Evolutionary conservation across 2,329 filamentous ascomycete species (phyloP), one percentile per base, ranked within the genome.

Genomic region (Pestalotiopsis sp.): DNA sequence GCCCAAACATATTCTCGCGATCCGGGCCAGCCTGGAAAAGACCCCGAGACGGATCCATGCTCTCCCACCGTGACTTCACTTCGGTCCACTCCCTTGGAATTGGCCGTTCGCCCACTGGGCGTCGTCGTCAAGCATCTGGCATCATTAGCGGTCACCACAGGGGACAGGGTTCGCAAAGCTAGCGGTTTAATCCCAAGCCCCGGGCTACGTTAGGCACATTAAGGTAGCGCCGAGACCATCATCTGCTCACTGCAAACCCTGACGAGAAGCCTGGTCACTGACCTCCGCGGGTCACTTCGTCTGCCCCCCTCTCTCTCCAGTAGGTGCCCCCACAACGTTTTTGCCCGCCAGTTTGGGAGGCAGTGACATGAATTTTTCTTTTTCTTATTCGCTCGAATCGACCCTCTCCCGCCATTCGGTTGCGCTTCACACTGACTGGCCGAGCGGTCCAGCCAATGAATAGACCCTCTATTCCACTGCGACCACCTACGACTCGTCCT

Each of bases 191-290:
- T 63, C 7, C 30, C 60, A 63, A n/a, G 22, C 60, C 60, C 39
- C 60, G 17, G 44, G 17, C 44, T 7, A 48, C 40, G 30, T 35
- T 35, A 35, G 30, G 30, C 30, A 35, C 30, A 9, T n/a, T n/a
- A 48, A 40, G 9, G 22, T 24, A 63, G 60, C 60, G 60, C 60
- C 39, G 60, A 44, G 60, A 63, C 39, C 60, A 52, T 48, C 39
- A 20, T 22, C 38, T 63, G 60, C n/a, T 26, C 60, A 63, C 60
- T 63, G 60, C 60, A 60, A 60, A 60, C 58, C 58, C 24, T 39
- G 38, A 63, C 35, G 17, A 58, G 26, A 35, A 35, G 30, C 30
- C 30, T 35, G 30, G 30, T 35, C 30, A 35, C 14, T 17, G 48
- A 17, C 48, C 48, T 55, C 48, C 48, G n/a, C 17, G 24, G 22